Evolutionary conservation across 1,284 basidiomycete genomes (phyloP).

Genomic region (Pulveroboletus sp.): DNA sequence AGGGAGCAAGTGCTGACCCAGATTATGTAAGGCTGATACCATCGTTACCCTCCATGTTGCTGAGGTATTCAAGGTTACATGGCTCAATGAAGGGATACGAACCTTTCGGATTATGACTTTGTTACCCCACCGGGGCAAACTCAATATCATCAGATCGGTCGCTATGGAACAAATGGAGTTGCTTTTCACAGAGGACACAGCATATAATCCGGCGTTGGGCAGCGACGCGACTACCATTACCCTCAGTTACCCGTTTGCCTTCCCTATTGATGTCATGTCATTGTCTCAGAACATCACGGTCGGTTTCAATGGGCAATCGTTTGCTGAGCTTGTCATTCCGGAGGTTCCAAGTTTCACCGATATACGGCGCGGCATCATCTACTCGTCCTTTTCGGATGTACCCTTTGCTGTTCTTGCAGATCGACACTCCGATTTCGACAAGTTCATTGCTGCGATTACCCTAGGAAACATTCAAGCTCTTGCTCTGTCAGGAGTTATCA

Average conservation of each 20-base stretch:
- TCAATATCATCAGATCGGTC: conserved; percentile 67
- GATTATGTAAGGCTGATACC: conserved; percentile 42
- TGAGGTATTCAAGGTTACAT: conserved; percentile 49
- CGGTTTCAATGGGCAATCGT: conserved; percentile 49
- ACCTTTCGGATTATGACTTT: conserved; percentile 54
- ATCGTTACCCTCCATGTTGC: not conserved
- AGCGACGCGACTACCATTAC: conserved; percentile 58
- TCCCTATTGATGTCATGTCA: conserved; percentile 65
- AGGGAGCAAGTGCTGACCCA: conserved; percentile 63
- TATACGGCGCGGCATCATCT: conserved; percentile 58
- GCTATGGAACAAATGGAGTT: conserved; percentile 61
- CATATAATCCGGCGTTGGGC: conserved; percentile 58
- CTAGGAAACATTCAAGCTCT: conserved; percentile 48
- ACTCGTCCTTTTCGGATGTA: conserved; percentile 57
- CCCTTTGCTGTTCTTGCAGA: conserved; percentile 57
- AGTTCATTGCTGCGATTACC: conserved; percentile 67
- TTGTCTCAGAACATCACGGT: conserved; percentile 62
- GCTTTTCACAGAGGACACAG: conserved; percentile 53
- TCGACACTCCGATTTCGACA: conserved; percentile 53
- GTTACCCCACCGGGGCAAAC: conserved; percentile 62
- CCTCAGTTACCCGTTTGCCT: conserved; percentile 69
- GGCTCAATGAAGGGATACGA: conserved; percentile 77
- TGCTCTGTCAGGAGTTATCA: conserved; percentile 55
- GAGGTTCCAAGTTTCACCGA: conserved; percentile 60
- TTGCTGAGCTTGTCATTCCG: conserved; percentile 64